Evolutionary conservation across 2,329 filamentous ascomycete genomes (phyloP), one percentile per base, ranked within the genome.

Genomic region (Diaporthe eres): DNA sequence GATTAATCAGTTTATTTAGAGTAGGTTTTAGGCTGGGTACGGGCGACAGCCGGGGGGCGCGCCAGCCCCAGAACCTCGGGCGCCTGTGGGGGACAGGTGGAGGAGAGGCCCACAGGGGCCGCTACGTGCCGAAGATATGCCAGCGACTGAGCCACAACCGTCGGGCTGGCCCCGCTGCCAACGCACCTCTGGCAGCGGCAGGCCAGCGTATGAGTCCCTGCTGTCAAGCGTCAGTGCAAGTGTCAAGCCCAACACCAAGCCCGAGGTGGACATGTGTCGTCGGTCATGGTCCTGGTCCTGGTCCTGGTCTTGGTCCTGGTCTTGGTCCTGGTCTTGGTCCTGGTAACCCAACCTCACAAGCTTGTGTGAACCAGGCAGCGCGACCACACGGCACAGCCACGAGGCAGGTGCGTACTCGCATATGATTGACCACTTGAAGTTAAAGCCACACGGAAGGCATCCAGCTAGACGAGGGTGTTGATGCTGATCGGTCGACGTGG

Each of bases 91-190:
- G 70, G 28, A 44, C 22, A 12, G 25, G n/a, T 34, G 28, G 63
- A n/a, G 28, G 22, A 51, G 42, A 49, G 37, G 10, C 44, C 71
- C 57, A 68, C 47, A n/a, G 44, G 47, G 63, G 44, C 71, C 31
- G 71, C 58, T 12, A 34, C 25, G 34, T 65, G 44, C 58, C 71
- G 71, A 73, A 63, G 57, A 73, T 44, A 65, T 65, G 58, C 58
- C 58, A 10, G 8, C 55, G 57, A 63, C 68, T 72, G 42, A 72
- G 71, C 71, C 71, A 72, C 71, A 72, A 51, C 17, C 34, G 44
- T 25, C 44, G 42, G 55, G 70, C 71, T 63, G 57, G 65, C 34
- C 49, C 44, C 65, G 65, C 65, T 53, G 47, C 47, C 47, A 53
- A 12, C 49, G 31, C 47, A 68, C 47, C 34, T 71, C 49, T 57